Base-by-base conservation (phyloP, 169 alveolate genomes). In the Plasmodium knowlesi region DNA sequence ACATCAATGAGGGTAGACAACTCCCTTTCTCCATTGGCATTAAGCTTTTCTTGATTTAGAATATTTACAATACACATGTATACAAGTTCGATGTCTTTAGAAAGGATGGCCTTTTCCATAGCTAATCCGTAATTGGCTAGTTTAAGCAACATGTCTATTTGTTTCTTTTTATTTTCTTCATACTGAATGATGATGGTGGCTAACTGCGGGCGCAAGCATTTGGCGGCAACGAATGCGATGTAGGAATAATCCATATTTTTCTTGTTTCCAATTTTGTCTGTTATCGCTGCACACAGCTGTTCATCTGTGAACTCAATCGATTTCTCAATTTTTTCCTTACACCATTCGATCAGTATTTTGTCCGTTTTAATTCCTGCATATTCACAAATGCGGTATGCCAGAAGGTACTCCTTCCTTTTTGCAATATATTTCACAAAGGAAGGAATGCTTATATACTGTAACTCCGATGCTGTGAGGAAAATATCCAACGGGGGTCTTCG, bases 351-450 rank as follows among this genome's bases (percentile, higher is more conserved):
- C 67, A 96, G 53, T 46, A 96, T 94, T 54, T 72, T 88, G 43
- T 92, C 93, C 32, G 95, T 72, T 30, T 84, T 88, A 41, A 96
- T 92, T 22, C 96, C 96, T 50, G 95, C 95, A 82, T 95, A 96
- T 83, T 95, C 96, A 92, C 98, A 96, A 34, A 96, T 95, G 76
- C 95, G 94, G n/a, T 89, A 89, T 2, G 98, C 95, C 83, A 96
- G 92, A 81, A 96, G 82, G 88, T 94, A 95, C 76, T 95, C 94
- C n/a, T 92, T 94, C 76, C 96, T 83, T 71, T 90, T 95, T 72
- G 94, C 84, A 67, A 83, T 25, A 78, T 70, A 72, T 1, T 73
- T 92, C 16, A 94, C 95, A 73, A 94, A 91, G 22, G 81, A 61
- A 0, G 96, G 83, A 46, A 94, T 92, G 34, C 84, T 94, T 14